phyloP scores from a whole-genome alignment of 148 eudicot species.

The Diospyros lotus region DNA sequence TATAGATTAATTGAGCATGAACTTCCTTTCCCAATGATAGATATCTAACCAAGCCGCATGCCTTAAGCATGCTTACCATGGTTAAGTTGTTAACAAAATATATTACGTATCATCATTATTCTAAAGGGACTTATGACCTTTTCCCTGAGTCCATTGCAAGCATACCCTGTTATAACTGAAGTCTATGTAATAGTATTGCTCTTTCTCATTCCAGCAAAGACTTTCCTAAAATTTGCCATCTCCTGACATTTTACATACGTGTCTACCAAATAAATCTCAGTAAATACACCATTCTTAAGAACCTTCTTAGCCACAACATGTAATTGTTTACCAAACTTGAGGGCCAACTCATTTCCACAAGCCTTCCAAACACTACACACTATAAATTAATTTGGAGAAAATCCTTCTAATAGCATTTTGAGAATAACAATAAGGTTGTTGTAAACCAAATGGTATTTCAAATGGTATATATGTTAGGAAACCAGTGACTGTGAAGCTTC shows the following conservation, averaged over 20 bases:
- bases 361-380: constrained; percentile 71
- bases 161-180: constrained; percentile 72
- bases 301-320: constrained; percentile 65
- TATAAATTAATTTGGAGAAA: constrained; percentile 68
- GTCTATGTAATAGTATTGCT: constrained; percentile 82
- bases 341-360: constrained; percentile 64
- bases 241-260: constrained; percentile 78
- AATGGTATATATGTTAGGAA: no score
- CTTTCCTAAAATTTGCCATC: constrained; percentile 48
- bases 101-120: constrained; percentile 62
- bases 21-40: constrained; percentile 60
- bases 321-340: constrained; percentile 70
- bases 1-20: constrained; percentile 73
- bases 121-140: constrained; percentile 68
- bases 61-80: constrained; percentile 68
- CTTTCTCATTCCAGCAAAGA: constrained; percentile 74
- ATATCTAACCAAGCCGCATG: constrained; percentile 60
- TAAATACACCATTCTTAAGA: constrained; percentile 50
- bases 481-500: no score
- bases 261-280: constrained; percentile 66
- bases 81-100: constrained; percentile 58
- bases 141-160: constrained; percentile 59
- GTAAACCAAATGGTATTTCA: no score
- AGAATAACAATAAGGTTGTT: constrained; percentile 19
- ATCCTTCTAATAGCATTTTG: constrained; percentile 49